Evolutionary conservation across 495 filamentous ascomycete species (phyloP).

Genomic region (Staphylotrichum tortipilum): DNA sequence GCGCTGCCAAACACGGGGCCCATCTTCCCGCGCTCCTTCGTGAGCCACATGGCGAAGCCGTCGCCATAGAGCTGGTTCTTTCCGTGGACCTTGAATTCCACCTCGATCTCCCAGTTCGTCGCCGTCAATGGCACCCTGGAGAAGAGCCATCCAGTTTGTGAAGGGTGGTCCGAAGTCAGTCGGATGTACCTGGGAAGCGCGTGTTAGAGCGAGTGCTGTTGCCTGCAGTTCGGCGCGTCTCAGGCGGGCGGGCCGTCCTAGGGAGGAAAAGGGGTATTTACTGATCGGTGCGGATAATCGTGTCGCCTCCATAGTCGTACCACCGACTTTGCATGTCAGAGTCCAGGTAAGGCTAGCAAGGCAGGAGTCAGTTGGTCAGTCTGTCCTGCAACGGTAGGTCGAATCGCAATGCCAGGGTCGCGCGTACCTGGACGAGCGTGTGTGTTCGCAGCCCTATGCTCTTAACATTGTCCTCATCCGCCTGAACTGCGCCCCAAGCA

Average conservation of each 20-base stretch:
- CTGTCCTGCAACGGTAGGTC: no score
- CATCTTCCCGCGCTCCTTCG: slow-evolving; percentile 72
- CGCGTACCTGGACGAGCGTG: slow-evolving; percentile 52
- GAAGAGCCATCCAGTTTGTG: slow-evolving; percentile 87
- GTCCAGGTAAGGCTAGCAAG: slow-evolving; percentile 78
- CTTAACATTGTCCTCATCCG: slow-evolving; percentile 42
- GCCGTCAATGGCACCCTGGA: slow-evolving; percentile 90
- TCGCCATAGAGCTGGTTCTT: slow-evolving; percentile 79
- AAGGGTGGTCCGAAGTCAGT: slow-evolving; percentile 80
- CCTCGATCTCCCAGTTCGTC: slow-evolving; percentile 98
- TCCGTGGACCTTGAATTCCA: slow-evolving; percentile 85
- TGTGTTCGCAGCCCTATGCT: slow-evolving; percentile 67
- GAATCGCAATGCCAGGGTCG: not conserved
- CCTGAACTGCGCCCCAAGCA: slow-evolving; percentile 34
- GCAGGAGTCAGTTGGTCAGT: not conserved
- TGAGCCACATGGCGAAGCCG: slow-evolving; percentile 97
- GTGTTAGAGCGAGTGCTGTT: not conserved
- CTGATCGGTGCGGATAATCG: slow-evolving; percentile 86
- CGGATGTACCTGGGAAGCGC: slow-evolving; percentile 65
- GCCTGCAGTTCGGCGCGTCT: not conserved
- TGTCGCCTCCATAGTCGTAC: slow-evolving; percentile 98
- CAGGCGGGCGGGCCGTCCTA: no score
- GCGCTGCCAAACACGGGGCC: slow-evolving; percentile 83
- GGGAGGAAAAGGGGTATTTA: slow-evolving; percentile 32
- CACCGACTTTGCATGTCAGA: slow-evolving; percentile 98